Percentiles rank a stretch among this genome's conserved stretches.
These are phyloP conservation scores for Beverwykella pulmonaria DNA, from an alignment of 495 filamentous ascomycete species.

Conservation along the genomic window DNA sequence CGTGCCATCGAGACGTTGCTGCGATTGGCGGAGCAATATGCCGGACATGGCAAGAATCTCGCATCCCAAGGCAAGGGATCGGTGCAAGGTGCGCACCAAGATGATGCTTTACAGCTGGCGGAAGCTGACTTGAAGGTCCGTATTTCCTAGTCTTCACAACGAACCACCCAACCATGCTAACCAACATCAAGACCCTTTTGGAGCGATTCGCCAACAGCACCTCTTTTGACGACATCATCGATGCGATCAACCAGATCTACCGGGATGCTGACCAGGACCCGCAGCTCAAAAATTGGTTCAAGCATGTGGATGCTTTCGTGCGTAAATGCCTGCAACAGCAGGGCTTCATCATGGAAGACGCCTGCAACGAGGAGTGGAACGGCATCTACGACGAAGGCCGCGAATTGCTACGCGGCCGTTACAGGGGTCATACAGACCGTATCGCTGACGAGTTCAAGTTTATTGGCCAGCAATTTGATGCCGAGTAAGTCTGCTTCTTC, in stretches of 20 bases:
- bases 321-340: constrained; percentile 83
- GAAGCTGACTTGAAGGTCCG: constrained; percentile 79
- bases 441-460: constrained; percentile 90
- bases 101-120: constrained; percentile 63
- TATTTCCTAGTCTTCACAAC: constrained; percentile 41
- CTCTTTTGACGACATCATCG: constrained; percentile 81
- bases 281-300: constrained; percentile 90
- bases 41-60: constrained; percentile 68
- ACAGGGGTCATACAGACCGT: constrained; percentile 83
- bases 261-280: constrained; percentile 87
- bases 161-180: constrained; percentile 53
- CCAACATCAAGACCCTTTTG: constrained; percentile 67
- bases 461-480: constrained; percentile 82
- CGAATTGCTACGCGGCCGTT: constrained; percentile 86
- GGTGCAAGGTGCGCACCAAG: constrained; percentile 69
- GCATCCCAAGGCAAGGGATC: constrained; percentile 64
- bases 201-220: constrained; percentile 97
- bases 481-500: constrained; percentile 59
- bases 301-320: constrained; percentile 71
- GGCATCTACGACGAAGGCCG: constrained; percentile 81
- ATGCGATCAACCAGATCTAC: constrained; percentile 84
- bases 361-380: constrained; percentile 81
- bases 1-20: constrained; percentile 85
- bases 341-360: constrained; percentile 86
- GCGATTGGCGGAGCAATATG: constrained; percentile 81